Conservation (phyloP, 179 eudicot species). For the Drosera spatulata region DNA sequence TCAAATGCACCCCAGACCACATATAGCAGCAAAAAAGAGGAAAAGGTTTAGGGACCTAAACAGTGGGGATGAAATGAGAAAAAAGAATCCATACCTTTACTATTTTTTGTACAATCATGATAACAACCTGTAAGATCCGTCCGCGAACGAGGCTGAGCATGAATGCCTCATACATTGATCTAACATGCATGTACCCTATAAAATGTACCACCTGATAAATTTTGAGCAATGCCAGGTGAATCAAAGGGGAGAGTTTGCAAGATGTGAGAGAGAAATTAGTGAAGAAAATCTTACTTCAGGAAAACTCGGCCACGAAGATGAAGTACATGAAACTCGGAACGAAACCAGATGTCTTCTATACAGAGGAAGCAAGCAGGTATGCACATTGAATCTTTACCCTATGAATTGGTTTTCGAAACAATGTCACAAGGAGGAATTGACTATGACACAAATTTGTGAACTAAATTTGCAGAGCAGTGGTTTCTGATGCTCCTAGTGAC, state of each 20-base stretch:
- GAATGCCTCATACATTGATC: not conserved
- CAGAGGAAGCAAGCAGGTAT: slow-evolving; percentile 52
- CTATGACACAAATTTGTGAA: not conserved
- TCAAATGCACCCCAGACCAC: too few species aligned
- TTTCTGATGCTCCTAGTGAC: slow-evolving; percentile 34
- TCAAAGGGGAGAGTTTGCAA: not conserved
- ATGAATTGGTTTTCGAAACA: not conserved
- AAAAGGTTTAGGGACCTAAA: too few species aligned
- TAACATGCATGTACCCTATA: not conserved
- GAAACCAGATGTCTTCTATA: slow-evolving; percentile 43
- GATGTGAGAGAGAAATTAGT: not conserved
- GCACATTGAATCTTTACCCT: not conserved
- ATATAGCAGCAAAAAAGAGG: too few species aligned
- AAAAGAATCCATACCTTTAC: too few species aligned
- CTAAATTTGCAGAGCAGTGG: slow-evolving; percentile 29
- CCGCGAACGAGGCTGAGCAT: too few species aligned
- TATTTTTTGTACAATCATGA: too few species aligned
- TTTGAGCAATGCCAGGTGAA: not conserved
- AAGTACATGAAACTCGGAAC: slow-evolving; percentile 58
- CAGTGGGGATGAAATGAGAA: too few species aligned
- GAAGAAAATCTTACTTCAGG: not conserved
- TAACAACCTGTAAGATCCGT: too few species aligned
- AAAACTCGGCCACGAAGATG: slow-evolving; percentile 15
- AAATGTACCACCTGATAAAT: not conserved
- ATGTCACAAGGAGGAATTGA: not conserved